A percentile compares a stretch with the other conserved stretches of the same genome.
Conservation (phyloP, 495 filamentous ascomycete species). For the Hypoxylon fragiforme region DNA sequence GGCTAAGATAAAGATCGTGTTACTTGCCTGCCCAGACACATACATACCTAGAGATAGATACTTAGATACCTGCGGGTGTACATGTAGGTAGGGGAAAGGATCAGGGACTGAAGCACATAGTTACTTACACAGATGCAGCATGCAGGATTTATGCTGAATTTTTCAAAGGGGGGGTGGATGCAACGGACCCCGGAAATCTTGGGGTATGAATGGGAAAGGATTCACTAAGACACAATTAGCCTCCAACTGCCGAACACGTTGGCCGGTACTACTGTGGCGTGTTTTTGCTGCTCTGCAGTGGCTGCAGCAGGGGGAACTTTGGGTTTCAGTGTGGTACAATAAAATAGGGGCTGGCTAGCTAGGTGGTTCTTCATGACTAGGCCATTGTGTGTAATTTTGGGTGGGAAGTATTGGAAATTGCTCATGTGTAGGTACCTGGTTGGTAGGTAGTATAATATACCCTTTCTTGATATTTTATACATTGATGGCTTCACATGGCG, state of each 20-base stretch:
- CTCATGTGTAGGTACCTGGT: too few species aligned
- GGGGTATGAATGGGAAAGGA: constrained; percentile 13
- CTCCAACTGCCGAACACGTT: constrained; percentile 21
- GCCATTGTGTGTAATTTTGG: too few species aligned
- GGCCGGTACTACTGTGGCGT: constrained; percentile 23
- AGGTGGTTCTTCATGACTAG: too few species aligned
- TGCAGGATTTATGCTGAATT: constrained; percentile 36
- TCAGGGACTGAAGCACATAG: constrained; percentile 22
- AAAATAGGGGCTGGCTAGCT: too few species aligned
- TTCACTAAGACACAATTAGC: constrained; percentile 9
- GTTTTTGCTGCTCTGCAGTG: constrained; percentile 20
- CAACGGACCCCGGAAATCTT: constrained; percentile 30
- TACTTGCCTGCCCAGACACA: neutral
- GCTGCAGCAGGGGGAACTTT: too few species aligned
- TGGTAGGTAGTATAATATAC: too few species aligned
- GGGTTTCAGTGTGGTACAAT: too few species aligned
- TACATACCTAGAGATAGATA: too few species aligned
- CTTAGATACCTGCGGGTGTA: neutral
- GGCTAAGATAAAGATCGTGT: neutral
- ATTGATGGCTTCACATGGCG: constrained; percentile 7
- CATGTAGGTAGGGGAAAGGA: constrained; percentile 22
- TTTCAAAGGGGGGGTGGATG: constrained; percentile 24
- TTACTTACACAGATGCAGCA: constrained; percentile 26
- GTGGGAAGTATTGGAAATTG: too few species aligned
- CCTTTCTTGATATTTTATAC: too few species aligned